These are phyloP conservation scores for Symbiodinium natans DNA, from an alignment of 73 alveolate genomes.

Conservation along the genomic window DNA sequence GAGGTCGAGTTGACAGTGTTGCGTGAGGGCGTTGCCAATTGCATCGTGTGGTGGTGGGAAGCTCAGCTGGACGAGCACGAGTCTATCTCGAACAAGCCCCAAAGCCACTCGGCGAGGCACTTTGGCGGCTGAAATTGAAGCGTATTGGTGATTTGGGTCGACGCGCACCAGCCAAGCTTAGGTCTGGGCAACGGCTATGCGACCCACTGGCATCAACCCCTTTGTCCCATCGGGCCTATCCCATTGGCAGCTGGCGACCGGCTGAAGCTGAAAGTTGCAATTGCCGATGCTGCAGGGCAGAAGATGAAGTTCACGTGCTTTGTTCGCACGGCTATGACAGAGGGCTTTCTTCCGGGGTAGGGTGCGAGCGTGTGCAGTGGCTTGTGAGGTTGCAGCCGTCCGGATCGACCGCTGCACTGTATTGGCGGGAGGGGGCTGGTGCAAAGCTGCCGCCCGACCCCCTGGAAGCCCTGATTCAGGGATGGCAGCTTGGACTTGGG, in stretches of 20 bases:
- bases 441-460: not conserved
- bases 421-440: not conserved
- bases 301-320: conserved; percentile 34
- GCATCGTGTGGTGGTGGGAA: conserved; percentile 92
- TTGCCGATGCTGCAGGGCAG: conserved; percentile 54
- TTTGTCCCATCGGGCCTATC: conserved; percentile 49
- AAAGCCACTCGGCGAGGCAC: not conserved
- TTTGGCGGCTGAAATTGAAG: too few species aligned
- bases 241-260: conserved; percentile 47
- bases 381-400: not conserved
- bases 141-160: too few species aligned
- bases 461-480: not conserved
- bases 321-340: not conserved
- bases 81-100: conserved; percentile 54
- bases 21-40: conserved; percentile 37
- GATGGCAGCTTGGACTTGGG: not conserved
- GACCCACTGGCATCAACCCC: conserved; percentile 83
- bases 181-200: conserved; percentile 45
- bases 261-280: conserved; percentile 25
- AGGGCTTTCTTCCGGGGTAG: not conserved
- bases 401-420: not conserved
- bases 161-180: too few species aligned
- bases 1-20: conserved; percentile 25
- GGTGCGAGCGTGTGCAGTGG: not conserved
- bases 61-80: conserved; percentile 71